Base-by-base conservation (phyloP, 129 eudicot genomes). In the Mikania micrantha region DNA sequence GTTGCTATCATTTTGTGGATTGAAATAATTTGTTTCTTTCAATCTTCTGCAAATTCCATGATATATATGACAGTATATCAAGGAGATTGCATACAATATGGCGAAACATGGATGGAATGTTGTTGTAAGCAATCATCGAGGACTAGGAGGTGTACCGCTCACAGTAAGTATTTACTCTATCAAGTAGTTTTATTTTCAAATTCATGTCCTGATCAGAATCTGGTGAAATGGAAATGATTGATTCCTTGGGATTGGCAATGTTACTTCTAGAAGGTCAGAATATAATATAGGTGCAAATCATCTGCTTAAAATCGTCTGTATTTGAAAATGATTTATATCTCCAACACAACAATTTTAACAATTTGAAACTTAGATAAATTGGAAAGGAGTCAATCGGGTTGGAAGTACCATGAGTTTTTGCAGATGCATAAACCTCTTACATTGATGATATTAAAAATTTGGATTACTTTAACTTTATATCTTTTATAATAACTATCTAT, bases 91-190 rank as follows among this genome's bases (percentile, higher is more conserved):
- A 47, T 81, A 72, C 77, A 66, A 81, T 56, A 83, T 80, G 72
- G 96, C 90, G 62, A 79, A 88, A 63, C 71, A 74, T 67, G 86
- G 90, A 27, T 83, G 90, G 86, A 87, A 88, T 74, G 94, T 88
- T 83, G 96, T 88, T 73, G 84, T 88, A 28, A 74, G 85, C 86
- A 91, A 88, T 67, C 96, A 91, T 76, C 80, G 97, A 17, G 97
- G 97, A 32, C 94, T 87, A 36, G 97, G 96, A 22, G 96, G 96
- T 39, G 84, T 91, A 64, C 76, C 96, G 66, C 73, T 85, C 29
- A 91, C 97, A 24, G 97, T 88, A 80, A 87, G 95, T 81, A 75
- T 44, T 50, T 69, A 32, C 36, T 31, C 1, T 3, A 22, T 50
- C 15, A 11, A 41, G 53, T 69, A 8, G 10, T 7, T 47, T 59